Evolutionary conservation across 2,329 filamentous ascomycete species (phyloP).

Genomic region (Fusarium staphyleae): DNA sequence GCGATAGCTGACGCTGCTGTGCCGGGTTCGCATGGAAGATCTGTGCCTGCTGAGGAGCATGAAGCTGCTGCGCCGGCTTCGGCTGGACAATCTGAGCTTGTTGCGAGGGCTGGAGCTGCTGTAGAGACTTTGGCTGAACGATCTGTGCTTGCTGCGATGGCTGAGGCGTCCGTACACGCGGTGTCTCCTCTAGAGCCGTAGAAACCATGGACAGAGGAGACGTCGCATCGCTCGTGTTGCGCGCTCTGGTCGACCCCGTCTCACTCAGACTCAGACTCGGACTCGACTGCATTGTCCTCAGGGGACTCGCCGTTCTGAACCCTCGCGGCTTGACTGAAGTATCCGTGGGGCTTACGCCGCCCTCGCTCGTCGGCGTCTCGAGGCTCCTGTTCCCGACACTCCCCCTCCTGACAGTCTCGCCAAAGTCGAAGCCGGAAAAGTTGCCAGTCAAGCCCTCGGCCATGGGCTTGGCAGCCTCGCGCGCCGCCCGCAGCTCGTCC

Average conservation of each 20-base stretch:
- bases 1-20: conserved; percentile 20
- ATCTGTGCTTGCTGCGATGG: neutral
- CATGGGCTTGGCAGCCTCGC: conserved; percentile 29
- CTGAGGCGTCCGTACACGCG: conserved; percentile 25
- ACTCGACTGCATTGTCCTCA: conserved; percentile 38
- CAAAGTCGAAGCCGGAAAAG: conserved; percentile 51
- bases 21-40: neutral
- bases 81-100: neutral
- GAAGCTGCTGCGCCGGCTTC: no score
- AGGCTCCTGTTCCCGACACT: conserved; percentile 28
- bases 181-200: conserved; percentile 18
- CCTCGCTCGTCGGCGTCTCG: conserved; percentile 25
- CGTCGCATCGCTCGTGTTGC: conserved; percentile 37
- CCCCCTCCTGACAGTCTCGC: conserved; percentile 40
- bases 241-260: conserved; percentile 24
- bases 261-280: conserved; percentile 34
- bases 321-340: conserved; percentile 20
- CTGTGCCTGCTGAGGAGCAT: neutral
- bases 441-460: conserved; percentile 49
- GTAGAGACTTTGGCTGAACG: no score
- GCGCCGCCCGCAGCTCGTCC: conserved; percentile 42
- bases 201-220: conserved; percentile 34
- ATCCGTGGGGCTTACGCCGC: conserved; percentile 31
- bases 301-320: conserved; percentile 36
- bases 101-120: neutral